Base-by-base conservation (phyloP, 139 green algal species). In the Limnomonas spitsbergensis region DNA sequence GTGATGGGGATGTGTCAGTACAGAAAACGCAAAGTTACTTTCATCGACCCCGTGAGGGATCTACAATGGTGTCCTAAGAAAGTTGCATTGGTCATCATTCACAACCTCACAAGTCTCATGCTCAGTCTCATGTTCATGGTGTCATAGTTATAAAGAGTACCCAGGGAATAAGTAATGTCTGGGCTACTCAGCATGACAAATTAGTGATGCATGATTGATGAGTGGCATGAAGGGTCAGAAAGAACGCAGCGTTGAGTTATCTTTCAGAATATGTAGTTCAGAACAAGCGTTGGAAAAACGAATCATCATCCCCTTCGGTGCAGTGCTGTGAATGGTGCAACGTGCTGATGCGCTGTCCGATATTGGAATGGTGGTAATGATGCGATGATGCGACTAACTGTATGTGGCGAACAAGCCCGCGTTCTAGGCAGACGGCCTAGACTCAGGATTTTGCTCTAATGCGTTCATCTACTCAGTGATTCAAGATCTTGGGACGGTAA, bases 11-110 rank as follows among this genome's bases (percentile, higher is more conserved):
- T 69, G 56, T 69, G 56, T 69, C 56, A 69, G 56, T 6, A n/a
- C 24, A 69, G 31, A 9, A 69, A 69, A 69, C 56, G 56, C 56
- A 35, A 7, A 27, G 6, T 69, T 26, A 37, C 34, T 69, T 37
- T 27, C 31, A 37, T 35, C 20, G 4, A 9, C 56, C 56, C 9
- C 26, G 20, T 9, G 6, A 4, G 34, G n/a, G 56, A 69, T 9
- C 56, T 69, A 69, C 56, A 69, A 69, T 69, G 56, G 56, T 69
- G 56, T 69, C 56, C 56, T 69, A 69, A 69, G 56, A 69, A 34
- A 38, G 14, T 35, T 7, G 56, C 34, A 27, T 69, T 69, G 56
- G 42, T 54, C 56, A 69, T 69, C 56, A 69, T 26, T 35, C 56
- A 69, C 56, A 69, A 69, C 56, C 56, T n/a, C n/a, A n/a, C n/a